phyloP scores from a whole-genome alignment of 805 yeast species.

The Candida maltosa region DNA sequence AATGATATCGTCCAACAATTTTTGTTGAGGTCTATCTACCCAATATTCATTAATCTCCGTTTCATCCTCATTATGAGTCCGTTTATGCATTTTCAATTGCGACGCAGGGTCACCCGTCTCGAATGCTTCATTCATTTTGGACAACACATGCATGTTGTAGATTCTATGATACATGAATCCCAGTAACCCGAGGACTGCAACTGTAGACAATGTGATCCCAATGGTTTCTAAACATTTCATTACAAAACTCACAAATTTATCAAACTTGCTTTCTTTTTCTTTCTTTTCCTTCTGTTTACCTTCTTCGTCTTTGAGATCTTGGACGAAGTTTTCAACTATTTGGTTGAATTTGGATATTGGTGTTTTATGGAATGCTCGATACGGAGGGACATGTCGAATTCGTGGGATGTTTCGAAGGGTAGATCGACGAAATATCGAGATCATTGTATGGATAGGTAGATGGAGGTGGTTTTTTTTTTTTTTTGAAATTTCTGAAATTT shows the following conservation, averaged over 20 bases:
- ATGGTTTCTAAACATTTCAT: slow-evolving; percentile 62
- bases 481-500: too few species aligned
- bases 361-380: not conserved
- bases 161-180: slow-evolving; percentile 68
- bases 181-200: slow-evolving; percentile 65
- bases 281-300: slow-evolving; percentile 11
- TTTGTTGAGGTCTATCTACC: slow-evolving; percentile 72
- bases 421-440: too few species aligned
- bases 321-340: slow-evolving; percentile 9
- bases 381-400: too few species aligned
- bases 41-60: slow-evolving; percentile 31
- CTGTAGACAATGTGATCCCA: slow-evolving; percentile 66
- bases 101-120: slow-evolving; percentile 64
- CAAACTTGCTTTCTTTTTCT: slow-evolving; percentile 12
- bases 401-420: too few species aligned
- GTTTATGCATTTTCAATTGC: slow-evolving; percentile 53
- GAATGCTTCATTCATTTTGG: slow-evolving; percentile 65
- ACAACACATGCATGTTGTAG: slow-evolving; percentile 56
- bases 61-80: slow-evolving; percentile 31
- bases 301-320: slow-evolving; percentile 11
- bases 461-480: too few species aligned
- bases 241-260: slow-evolving; percentile 20
- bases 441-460: too few species aligned
- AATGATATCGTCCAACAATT: slow-evolving; percentile 59
- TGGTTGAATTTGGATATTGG: slow-evolving; percentile 4